These are phyloP conservation scores for Heliocybe sulcata DNA, from an alignment of 1,284 basidiomycete species.

Conservation along the genomic window DNA sequence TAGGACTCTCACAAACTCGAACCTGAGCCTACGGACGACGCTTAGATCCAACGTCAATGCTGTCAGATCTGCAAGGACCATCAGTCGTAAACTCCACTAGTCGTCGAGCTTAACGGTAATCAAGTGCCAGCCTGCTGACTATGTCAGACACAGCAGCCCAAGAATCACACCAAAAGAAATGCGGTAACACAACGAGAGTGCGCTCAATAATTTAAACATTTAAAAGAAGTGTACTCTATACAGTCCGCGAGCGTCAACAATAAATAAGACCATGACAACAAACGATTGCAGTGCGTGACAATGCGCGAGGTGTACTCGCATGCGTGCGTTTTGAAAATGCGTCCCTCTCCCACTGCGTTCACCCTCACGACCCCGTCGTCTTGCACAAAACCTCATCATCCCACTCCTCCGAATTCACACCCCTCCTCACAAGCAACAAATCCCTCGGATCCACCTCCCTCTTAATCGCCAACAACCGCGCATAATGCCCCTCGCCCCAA, in stretches of 20 bases:
- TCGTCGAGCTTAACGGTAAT: too few species aligned
- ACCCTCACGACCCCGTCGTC: background rate
- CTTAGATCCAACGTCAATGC: too few species aligned
- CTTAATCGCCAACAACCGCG: conserved; percentile 31
- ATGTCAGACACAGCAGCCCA: too few species aligned
- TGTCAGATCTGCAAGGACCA: too few species aligned
- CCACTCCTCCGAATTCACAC: conserved; percentile 36
- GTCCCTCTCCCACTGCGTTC: too few species aligned
- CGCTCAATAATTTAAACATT: background rate
- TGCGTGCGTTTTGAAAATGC: too few species aligned
- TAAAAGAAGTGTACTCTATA: background rate
- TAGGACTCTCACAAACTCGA: too few species aligned
- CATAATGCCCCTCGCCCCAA: conserved; percentile 34
- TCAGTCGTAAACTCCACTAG: too few species aligned
- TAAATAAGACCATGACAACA: background rate
- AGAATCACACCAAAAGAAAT: background rate
- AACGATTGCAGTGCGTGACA: too few species aligned
- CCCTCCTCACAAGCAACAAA: conserved; percentile 33
- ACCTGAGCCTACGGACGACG: too few species aligned
- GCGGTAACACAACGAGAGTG: background rate
- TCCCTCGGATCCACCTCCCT: conserved; percentile 31
- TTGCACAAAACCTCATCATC: conserved; percentile 18
- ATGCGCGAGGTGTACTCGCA: too few species aligned
- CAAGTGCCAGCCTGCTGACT: too few species aligned
- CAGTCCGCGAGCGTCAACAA: background rate